Evolutionary conservation across 306 rosid genomes (phyloP), one percentile per base, ranked within the genome.

Genomic region (Sicyos baderoa): DNA sequence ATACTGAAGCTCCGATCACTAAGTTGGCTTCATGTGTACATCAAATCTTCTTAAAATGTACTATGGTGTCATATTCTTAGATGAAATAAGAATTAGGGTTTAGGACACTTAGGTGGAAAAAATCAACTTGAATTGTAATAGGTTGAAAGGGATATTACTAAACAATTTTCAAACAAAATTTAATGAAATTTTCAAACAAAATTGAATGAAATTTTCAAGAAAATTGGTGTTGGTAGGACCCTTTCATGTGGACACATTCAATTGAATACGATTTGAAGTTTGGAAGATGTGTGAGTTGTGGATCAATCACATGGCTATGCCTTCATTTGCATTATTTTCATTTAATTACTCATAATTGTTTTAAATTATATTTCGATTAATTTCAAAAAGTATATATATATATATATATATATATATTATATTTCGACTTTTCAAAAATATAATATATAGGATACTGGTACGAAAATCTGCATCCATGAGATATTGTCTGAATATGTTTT

Each of bases 291-390:
- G 19, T 58, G 42, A 58, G 64, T 58, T 57, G 42, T 57, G n/a
- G 44, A 58, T 58, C 64, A 58, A 58, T 58, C 64, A 58, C 64
- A 58, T 58, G 44, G 35, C 35, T 29, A 29, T 27, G 64, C 19
- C 19, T 25, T 58, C 19, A 58, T 27, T 54, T 58, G 42, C n/a
- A 58, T 27, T 56, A n/a, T 23, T 23, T 3, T 12, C n/a, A 23
- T 55, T 58, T 58, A 58, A 56, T 56, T 17, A 22, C 62, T 27
- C 63, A 11, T 21, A 19, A 22, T n/a, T n/a, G 12, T 55, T 55
- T 55, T 22, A 10, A 10, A 55, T 21, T 21, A 47, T 25, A 29
- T 29, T 29, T 29, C 4, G 35, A 29, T 29, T 29, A n/a, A n/a
- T 29, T 29, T 29, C 35, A 25, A n/a, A n/a, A n/a, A n/a, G n/a